Evolutionary conservation across 1,284 basidiomycete species (phyloP), one percentile per base, ranked within the genome.

Genomic region (Melampsora larici-populina): DNA sequence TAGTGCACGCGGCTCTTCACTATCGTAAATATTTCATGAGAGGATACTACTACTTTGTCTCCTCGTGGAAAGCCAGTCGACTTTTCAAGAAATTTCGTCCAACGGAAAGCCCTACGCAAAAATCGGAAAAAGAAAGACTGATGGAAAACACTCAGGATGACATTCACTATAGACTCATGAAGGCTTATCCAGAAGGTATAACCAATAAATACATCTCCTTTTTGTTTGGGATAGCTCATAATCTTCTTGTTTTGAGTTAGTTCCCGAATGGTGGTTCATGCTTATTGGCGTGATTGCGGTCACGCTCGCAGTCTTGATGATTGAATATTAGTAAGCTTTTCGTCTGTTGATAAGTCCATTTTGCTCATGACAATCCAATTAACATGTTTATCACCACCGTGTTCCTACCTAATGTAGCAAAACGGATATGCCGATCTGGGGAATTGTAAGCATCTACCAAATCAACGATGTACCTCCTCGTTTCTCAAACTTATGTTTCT

Each of bases 1-100:
- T 86, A 29, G 80, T 82, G 0, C 85, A 86, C 71, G 81, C 84
- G 15, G 70, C 82, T 62, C 81, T 86, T 2, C 86, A 84, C 80
- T 85, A 86, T 81, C 82, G 86, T 1, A 82, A 82, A 26, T 84
- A 86, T 67, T 84, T 86, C 70, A 36, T 36, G 36, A 36, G 36
- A 36, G 36, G 36, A 36, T 36, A 73, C 1, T 79, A 80, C 31
- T 84, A 85, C 8, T 84, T 86, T 81, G 80, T 79, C 24, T 55
- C 51, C 51, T 24, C 24, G 24, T 55, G 62, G 3, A 29, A 63
- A 24, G 2, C 18, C 3, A 55, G n/a, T 33, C 29, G 2, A 3
- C 18, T 63, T 63, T 3, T 33, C 2, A 63, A 33, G 26, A 29
- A 33, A 33, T 33, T 63, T 63, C 2, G 62, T 36, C 5, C 5